Evolutionary conservation across 1,139 yeast species (phyloP), one percentile per base, ranked within the genome.

Genomic region (Protomyces inouyei): DNA sequence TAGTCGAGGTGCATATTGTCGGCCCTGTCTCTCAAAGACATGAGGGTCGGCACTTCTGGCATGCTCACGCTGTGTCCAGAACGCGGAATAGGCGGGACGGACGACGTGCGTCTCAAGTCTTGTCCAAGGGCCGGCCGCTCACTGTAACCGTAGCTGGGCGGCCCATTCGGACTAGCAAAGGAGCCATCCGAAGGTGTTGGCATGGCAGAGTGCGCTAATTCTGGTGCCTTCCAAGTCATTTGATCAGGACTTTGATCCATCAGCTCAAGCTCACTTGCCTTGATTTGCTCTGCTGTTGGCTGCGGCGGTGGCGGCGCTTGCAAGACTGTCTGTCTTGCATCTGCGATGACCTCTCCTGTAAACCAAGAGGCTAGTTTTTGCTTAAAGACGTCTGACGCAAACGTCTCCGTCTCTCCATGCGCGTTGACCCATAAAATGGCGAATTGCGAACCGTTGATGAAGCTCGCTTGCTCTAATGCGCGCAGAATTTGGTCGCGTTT

Each of bases 361-460:
- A 64, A 64, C 66, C 66, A 64, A n/a, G 43, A 28, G 9, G 55
- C 54, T 48, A 64, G 64, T 56, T 64, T 60, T 36, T 40, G 45
- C 32, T 61, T 59, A 35, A 64, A 64, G 48, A 59, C 25, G 10
- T 61, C 60, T 46, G 55, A 53, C 2, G 65, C 65, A 55, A 64
- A 64, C 12, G 37, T 35, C 38, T 64, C 65, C 46, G 57, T 55
- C 28, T 64, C 65, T 18, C 66, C 65, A 12, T 54, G 55, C 3
- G 60, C 32, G 38, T 61, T 64, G 23, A 64, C 65, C 66, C 60
- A 55, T n/a, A 64, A 46, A 37, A 64, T 64, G 28, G 66, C 66
- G 51, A 64, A 64, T 18, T 64, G 64, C 28, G 65, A 64, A 21
- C 61, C 65, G 40, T 64, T 64, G 52, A 64, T 64, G 25, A 46